Conservation (phyloP, 306 rosid genomes). For the Fagus crenata region DNA sequence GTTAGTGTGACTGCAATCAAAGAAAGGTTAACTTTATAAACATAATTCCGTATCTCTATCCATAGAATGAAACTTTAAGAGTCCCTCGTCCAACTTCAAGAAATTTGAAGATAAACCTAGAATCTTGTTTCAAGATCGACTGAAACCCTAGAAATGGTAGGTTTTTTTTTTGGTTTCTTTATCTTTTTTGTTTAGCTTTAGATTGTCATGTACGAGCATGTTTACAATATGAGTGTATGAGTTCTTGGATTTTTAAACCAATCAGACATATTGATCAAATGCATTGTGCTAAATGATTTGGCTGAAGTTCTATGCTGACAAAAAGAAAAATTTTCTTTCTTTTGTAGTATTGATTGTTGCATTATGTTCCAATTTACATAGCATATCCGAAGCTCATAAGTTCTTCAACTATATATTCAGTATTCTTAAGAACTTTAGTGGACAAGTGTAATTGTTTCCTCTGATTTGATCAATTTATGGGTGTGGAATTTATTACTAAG, state of each 20-base stretch:
- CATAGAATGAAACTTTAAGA: not conserved
- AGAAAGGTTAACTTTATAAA: not conserved
- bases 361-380: slow-evolving; percentile 5
- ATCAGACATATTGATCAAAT: not conserved
- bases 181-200: slow-evolving; percentile 29
- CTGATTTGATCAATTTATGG: not conserved
- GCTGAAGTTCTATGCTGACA: slow-evolving; percentile 18
- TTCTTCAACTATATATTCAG: not conserved
- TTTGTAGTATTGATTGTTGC: slow-evolving; percentile 5
- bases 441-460: not conserved
- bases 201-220: slow-evolving; percentile 40
- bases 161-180: not conserved
- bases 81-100: slow-evolving; percentile 13
- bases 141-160: slow-evolving; percentile 61
- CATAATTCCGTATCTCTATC: slow-evolving; percentile 12
- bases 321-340: not conserved
- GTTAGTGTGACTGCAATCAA: slow-evolving; percentile 33
- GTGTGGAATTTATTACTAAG: not conserved
- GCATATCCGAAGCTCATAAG: not conserved
- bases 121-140: slow-evolving; percentile 27
- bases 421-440: not conserved
- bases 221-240: slow-evolving; percentile 40
- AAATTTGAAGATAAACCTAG: slow-evolving; percentile 20
- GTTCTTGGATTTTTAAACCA: slow-evolving; percentile 7
- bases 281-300: slow-evolving; percentile 16